Evolutionary conservation across 345 rosid species (phyloP), one percentile per base, ranked within the genome.

Genomic region (Citrus unshiu): DNA sequence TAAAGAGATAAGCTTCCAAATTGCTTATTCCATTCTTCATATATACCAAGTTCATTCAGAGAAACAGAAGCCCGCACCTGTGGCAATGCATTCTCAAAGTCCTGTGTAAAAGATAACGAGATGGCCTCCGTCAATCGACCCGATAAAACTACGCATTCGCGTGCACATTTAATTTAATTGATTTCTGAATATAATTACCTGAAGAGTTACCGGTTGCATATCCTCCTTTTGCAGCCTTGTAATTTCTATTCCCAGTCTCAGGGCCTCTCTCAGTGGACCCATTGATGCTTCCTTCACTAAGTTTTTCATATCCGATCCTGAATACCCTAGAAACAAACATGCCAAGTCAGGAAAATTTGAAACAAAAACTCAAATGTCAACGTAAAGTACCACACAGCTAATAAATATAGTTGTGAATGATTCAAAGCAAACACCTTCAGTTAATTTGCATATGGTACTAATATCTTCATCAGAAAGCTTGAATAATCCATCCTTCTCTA

Each of bases 221-320:
- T 96, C 99, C 61, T 94, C 98, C 82, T 93, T 96, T 27, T 87
- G 87, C 71, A 94, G 90, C 79, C 91, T 84, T 25, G 94, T 89
- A 70, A 96, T 91, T 68, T 94, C 98, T 81, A 86, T 91, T 62
- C 98, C 99, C 77, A 87, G 93, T 87, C 68, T 88, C 35, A 96
- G 91, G 73, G 99, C 98, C 80, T 94, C 99, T 84, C 99, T 88
- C 68, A 96, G 83, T 77, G 98, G 98, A 79, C 99, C 99, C 97
- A 96, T 93, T 2, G 94, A 90, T 78, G 99, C 99, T 71, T 96
- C 98, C 84, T 96, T 96, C 70, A 94, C 99, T 76, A 96, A 79
- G 86, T 94, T 94, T 86, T 96, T 96, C 98, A 94, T 91, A 88
- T 94, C 99, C 14, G 99, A 96, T 73, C 98, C 99, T 18, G 99